Evolutionary conservation across 192 early-diverging fungal genomes (phyloP).

Genomic region (Linnemannia hyalina): DNA sequence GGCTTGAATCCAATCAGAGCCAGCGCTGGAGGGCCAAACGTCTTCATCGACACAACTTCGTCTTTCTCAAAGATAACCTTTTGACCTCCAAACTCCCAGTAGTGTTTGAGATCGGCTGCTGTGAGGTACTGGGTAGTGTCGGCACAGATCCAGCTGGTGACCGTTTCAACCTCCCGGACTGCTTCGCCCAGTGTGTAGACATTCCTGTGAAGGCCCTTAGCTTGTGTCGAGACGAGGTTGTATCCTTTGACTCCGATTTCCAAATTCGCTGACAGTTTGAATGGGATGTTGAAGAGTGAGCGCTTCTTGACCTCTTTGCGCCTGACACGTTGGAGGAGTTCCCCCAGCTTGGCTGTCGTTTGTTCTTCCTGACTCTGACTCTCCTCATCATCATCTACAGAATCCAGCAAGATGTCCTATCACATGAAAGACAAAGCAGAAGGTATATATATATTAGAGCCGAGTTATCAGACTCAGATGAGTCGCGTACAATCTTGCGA

Average conservation of each 20-base stretch:
- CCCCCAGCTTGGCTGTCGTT: conserved; percentile 58
- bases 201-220: conserved; percentile 55
- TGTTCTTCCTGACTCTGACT: conserved; percentile 12
- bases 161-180: conserved; percentile 67
- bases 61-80: conserved; percentile 83
- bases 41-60: conserved; percentile 72
- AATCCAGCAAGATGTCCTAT: conserved; percentile 58
- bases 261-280: conserved; percentile 71
- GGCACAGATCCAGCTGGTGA: conserved; percentile 74
- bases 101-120: conserved; percentile 74
- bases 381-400: conserved; percentile 43
- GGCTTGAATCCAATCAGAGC: conserved; percentile 82
- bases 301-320: conserved; percentile 76
- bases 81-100: conserved; percentile 76
- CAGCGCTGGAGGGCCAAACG: conserved; percentile 73
- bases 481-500: conserved; percentile 4
- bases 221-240: conserved; percentile 69
- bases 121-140: conserved; percentile 66
- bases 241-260: conserved; percentile 79
- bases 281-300: conserved; percentile 69
- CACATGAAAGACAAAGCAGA: neutral
- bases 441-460: neutral
- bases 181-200: conserved; percentile 64
- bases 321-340: conserved; percentile 65
- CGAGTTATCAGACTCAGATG: neutral